Percentiles rank a stretch among this genome's conserved stretches.
These are phyloP conservation scores for Pisolithus sp. DNA, from an alignment of 768 basidiomycete genomes.

Conservation along the genomic window DNA sequence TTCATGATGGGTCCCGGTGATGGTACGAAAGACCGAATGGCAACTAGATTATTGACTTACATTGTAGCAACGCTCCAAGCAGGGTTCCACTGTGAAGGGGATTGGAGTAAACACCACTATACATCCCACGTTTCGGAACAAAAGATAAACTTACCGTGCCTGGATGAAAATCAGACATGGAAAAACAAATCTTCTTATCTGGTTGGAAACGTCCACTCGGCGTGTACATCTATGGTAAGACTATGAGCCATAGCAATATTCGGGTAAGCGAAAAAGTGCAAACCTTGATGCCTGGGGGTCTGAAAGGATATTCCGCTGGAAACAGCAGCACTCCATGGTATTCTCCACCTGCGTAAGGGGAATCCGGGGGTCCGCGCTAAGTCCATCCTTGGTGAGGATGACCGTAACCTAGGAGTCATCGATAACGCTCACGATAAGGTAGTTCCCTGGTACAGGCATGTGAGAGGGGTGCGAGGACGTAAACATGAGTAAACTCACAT, in stretches of 20 bases:
- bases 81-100: conserved; percentile 74
- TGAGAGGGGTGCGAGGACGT: conserved; percentile 7
- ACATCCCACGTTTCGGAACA: not conserved
- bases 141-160: conserved; percentile 58
- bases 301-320: conserved; percentile 93
- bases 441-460: conserved; percentile 67
- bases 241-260: conserved; percentile 4
- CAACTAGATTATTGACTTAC: conserved; percentile 39
- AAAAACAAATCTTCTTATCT: conserved; percentile 95
- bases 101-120: conserved; percentile 1
- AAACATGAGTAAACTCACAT: conserved; percentile 49
- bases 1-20: conserved; percentile 2
- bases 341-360: conserved; percentile 86
- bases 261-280: conserved; percentile 8
- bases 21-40: conserved; percentile 1
- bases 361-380: conserved; percentile 91
- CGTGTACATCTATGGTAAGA: conserved; percentile 69
- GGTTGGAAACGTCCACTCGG: conserved; percentile 88
- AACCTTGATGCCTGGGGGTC: conserved; percentile 95
- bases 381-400: conserved; percentile 7
- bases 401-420: not conserved
- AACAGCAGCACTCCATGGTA: conserved; percentile 92
- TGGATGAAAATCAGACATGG: conserved; percentile 94
- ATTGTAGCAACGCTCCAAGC: conserved; percentile 95
- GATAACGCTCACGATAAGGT: conserved; percentile 66